Base-by-base conservation (phyloP, 495 filamentous ascomycete species). In the Penicillium riverlandense region DNA sequence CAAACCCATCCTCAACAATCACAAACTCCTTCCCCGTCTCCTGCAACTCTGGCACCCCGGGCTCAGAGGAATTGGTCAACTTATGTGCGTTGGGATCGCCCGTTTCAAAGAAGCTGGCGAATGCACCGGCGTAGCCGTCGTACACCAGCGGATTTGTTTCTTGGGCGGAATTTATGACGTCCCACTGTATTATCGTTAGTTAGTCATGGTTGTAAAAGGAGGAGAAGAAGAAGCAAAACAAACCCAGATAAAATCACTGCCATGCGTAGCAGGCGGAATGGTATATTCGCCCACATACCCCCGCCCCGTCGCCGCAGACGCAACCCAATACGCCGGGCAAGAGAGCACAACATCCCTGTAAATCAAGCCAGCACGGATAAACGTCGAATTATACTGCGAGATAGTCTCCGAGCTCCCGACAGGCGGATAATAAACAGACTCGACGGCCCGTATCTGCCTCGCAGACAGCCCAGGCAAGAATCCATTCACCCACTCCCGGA, bases 271-370 rank as follows among this genome's bases (percentile, higher is more conserved):
- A 2, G 79, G 80, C 13, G 58, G 48, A 43, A 82, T 80, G 0
- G 69, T 74, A 47, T 82, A 83, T 51, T 82, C 77, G 7, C 72
- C 77, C 22, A 81, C 43, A 55, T 75, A 81, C 1, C 74, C 64
- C 2, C 55, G 62, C 9, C 55, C 60, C 27, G 53, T 50, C 7
- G 73, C 74, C 6, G 64, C 65, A 8, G 56, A 57, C 1, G 77
- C 65, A 50, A 77, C 65, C 78, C 77, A 82, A 45, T 73, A 77
- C 3, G 69, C 70, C 1, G 79, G 78, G 53, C 79, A 82, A 1
- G 79, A 69, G 12, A 82, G 72, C n/a, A 79, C 70, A 1, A 76
- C 50, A 55, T 82, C 79, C 3, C 79, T 55, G 43, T 76, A 82
- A 0, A 83, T 57, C 30, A 82, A 48, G 0, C 77, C 75, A 1